Evolutionary conservation across 1,139 yeast species (phyloP).

Genomic region (Arxiozyma bovina): DNA sequence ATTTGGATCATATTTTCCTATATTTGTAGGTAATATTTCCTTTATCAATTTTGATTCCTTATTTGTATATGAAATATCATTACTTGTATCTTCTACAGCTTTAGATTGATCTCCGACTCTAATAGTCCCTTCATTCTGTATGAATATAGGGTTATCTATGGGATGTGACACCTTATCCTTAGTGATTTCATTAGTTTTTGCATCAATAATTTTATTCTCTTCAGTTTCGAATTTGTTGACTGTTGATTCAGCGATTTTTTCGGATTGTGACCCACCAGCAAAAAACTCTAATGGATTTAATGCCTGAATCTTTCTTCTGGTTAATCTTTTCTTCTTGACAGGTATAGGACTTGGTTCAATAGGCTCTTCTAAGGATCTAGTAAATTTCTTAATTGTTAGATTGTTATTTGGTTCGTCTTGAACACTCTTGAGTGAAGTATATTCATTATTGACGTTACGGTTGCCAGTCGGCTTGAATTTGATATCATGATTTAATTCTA

Average conservation of each 20-base stretch:
- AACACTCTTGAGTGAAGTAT: neutral
- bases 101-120: neutral
- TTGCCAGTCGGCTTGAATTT: neutral
- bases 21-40: neutral
- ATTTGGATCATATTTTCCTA: neutral
- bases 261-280: conserved; percentile 29
- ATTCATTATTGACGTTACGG: neutral
- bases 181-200: neutral
- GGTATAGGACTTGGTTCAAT: conserved; percentile 3
- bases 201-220: neutral
- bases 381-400: neutral
- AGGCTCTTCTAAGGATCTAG: neutral
- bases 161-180: neutral
- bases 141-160: neutral
- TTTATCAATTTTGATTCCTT: neutral
- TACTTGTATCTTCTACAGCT: too few species aligned
- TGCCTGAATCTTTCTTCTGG: conserved; percentile 24
- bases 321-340: conserved; percentile 16
- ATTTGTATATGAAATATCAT: too few species aligned
- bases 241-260: too few species aligned
- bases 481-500: neutral
- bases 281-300: conserved; percentile 32
- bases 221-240: too few species aligned
- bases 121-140: neutral
- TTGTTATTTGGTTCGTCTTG: neutral